Evolutionary conservation across 192 early-diverging fungal genomes (phyloP).

Genomic region (Backusella westeae): DNA sequence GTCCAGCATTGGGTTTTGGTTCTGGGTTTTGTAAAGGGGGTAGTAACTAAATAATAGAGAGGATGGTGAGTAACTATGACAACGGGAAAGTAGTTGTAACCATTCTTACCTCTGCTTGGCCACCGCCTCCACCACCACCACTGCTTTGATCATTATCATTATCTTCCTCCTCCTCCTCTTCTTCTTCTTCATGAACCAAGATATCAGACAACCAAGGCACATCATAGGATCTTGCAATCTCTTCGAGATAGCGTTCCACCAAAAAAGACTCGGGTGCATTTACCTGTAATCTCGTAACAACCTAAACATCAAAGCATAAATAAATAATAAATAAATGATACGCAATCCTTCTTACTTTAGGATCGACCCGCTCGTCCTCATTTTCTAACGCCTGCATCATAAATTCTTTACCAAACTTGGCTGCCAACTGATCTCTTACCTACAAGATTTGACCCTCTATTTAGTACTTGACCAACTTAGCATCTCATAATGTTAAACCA

Average conservation of each 20-base stretch:
- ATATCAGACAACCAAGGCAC: slow-evolving; percentile 65
- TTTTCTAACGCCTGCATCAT: slow-evolving; percentile 73
- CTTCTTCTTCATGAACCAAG: slow-evolving; percentile 38
- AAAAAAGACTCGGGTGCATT: slow-evolving; percentile 77
- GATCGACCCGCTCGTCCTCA: slow-evolving; percentile 69
- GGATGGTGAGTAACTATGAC: background rate
- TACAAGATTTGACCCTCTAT: background rate
- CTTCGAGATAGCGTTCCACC: slow-evolving; percentile 83
- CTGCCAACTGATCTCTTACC: slow-evolving; percentile 76
- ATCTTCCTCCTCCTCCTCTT: slow-evolving; percentile 26
- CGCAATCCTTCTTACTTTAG: slow-evolving; percentile 46
- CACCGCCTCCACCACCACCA: background rate
- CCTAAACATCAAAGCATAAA: slow-evolving; percentile 36
- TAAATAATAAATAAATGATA: background rate
- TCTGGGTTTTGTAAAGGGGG: background rate
- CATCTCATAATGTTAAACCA: background rate
- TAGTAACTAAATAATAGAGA: background rate
- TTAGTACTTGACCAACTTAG: background rate
- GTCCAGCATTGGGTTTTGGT: background rate
- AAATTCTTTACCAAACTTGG: slow-evolving; percentile 86
- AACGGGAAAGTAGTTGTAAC: background rate
- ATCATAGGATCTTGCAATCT: slow-evolving; percentile 82
- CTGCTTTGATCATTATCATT: slow-evolving; percentile 18
- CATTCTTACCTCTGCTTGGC: slow-evolving; percentile 15
- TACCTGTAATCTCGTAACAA: slow-evolving; percentile 79